Percentiles rank a stretch among this genome's conserved stretches.
Evolutionary conservation across 2,329 filamentous ascomycete genomes (phyloP).

Genomic region (Arthroderma sp.): DNA sequence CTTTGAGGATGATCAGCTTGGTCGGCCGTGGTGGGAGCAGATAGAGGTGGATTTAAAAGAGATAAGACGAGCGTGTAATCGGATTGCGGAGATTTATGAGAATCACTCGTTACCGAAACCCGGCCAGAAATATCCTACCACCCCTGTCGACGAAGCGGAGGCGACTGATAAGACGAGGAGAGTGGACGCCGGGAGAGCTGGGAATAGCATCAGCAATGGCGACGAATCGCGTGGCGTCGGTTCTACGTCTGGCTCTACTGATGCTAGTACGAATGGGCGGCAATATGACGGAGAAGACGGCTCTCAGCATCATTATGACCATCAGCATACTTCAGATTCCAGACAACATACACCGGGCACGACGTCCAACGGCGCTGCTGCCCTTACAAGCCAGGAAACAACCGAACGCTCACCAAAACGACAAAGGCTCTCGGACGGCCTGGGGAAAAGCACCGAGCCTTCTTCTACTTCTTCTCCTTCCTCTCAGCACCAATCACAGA

Average conservation of each 20-base stretch:
- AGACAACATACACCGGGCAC: too few relatives aligned
- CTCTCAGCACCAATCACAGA: not conserved
- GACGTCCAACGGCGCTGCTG: not conserved
- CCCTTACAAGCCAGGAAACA: not conserved
- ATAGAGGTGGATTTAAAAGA: constrained; percentile 58
- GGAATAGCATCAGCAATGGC: not conserved
- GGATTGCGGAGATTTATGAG: constrained; percentile 50
- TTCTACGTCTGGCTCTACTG: not conserved
- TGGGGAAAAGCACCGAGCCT: not conserved
- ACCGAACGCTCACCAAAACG: constrained; percentile 2
- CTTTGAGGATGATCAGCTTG: constrained; percentile 61
- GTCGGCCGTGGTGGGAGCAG: constrained; percentile 75
- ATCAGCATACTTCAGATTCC: not conserved
- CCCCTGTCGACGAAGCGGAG: constrained; percentile 18
- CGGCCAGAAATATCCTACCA: constrained; percentile 31
- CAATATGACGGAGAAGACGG: constrained; percentile 10
- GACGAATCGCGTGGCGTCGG: not conserved
- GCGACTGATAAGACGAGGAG: constrained; percentile 24
- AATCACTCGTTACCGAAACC: constrained; percentile 30
- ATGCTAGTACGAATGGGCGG: constrained; percentile 10
- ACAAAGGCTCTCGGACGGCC: constrained; percentile 1
- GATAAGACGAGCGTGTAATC: constrained; percentile 59
- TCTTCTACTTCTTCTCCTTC: not conserved
- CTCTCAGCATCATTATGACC: too few relatives aligned
- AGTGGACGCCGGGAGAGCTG: constrained; percentile 1